Conservation (phyloP, 2,329 filamentous ascomycete species). For the Fusarium mexicanum region DNA sequence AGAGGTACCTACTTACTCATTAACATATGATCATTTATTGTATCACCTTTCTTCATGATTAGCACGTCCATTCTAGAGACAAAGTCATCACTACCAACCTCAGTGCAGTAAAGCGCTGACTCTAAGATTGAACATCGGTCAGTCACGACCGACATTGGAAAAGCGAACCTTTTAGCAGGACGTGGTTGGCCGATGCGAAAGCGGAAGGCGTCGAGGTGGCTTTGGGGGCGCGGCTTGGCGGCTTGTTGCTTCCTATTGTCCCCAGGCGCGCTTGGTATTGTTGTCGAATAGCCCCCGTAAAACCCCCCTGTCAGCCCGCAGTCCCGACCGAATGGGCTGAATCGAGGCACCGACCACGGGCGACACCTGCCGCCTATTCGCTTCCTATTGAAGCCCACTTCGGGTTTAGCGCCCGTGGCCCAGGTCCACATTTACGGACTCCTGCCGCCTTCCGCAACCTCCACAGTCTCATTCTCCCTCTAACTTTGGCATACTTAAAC, state of each 20-base stretch:
- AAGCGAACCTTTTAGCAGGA: neutral
- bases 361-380: constrained; percentile 40
- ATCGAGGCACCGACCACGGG: constrained; percentile 25
- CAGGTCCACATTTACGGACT: constrained; percentile 29
- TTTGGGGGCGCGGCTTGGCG: constrained; percentile 24
- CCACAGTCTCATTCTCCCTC: constrained; percentile 8
- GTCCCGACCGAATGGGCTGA: constrained; percentile 37
- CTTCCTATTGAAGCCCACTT: constrained; percentile 42
- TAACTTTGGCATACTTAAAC: neutral
- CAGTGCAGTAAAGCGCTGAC: neutral
- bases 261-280: constrained; percentile 44
- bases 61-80: neutral
- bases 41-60: neutral
- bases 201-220: constrained; percentile 14
- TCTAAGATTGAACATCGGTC: neutral
- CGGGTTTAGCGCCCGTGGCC: constrained; percentile 44
- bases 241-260: constrained; percentile 46
- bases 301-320: constrained; percentile 8
- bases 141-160: constrained; percentile 10
- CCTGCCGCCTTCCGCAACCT: constrained; percentile 20
- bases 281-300: constrained; percentile 36
- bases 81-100: neutral
- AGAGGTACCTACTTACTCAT: neutral
- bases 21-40: neutral
- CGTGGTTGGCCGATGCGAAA: constrained; percentile 1